phyloP scores from a whole-genome alignment of 306 rosid genomes.

The Castanea sativa region DNA sequence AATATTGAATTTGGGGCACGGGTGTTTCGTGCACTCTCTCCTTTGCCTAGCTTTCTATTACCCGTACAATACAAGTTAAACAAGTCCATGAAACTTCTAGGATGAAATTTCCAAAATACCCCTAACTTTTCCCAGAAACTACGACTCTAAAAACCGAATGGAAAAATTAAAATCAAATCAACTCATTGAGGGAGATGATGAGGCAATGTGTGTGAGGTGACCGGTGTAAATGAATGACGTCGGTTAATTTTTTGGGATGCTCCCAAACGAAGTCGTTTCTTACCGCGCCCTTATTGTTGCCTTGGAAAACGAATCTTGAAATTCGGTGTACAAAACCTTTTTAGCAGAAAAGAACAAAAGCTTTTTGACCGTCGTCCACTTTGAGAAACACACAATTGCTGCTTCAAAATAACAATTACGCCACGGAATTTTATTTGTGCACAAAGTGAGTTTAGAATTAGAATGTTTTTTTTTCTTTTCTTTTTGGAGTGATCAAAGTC shows the following conservation, averaged over 20 bases:
- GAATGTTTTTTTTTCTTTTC: too few species aligned
- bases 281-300: conserved; percentile 24
- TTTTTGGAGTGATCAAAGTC: too few species aligned
- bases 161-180: too few species aligned
- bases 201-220: conserved; percentile 6
- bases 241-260: background rate
- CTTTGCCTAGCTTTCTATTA: background rate
- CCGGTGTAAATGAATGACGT: background rate
- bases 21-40: conserved; percentile 55
- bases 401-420: background rate
- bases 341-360: conserved; percentile 38
- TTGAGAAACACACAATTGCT: conserved; percentile 3
- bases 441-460: too few species aligned
- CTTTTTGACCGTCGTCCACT: conserved; percentile 59
- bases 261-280: conserved; percentile 45
- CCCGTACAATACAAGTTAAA: too few species aligned
- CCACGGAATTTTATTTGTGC: too few species aligned
- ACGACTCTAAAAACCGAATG: conserved; percentile 5
- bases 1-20: conserved; percentile 61
- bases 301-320: conserved; percentile 37
- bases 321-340: conserved; percentile 36
- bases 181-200: background rate
- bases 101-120: background rate
- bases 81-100: too few species aligned
- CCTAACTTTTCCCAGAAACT: conserved; percentile 16